These are phyloP conservation scores for Ceratobasidium sp. DNA, from an alignment of 1,284 basidiomycete species.

Conservation along the genomic window DNA sequence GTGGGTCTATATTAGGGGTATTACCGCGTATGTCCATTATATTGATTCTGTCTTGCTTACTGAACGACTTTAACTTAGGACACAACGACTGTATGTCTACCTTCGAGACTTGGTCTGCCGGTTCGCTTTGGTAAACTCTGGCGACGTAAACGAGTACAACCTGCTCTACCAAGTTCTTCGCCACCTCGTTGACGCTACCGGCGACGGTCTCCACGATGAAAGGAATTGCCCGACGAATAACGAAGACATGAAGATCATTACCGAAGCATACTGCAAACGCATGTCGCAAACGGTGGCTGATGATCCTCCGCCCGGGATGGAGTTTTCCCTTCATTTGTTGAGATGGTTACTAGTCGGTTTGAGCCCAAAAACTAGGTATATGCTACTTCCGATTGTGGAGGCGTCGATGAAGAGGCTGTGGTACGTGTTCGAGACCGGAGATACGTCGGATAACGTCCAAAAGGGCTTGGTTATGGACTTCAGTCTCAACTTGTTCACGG, in stretches of 20 bases:
- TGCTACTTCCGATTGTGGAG: conserved; percentile 3
- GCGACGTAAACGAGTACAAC: conserved; percentile 4
- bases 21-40: neutral
- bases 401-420: conserved; percentile 1
- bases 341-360: conserved; percentile 4
- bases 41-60: neutral
- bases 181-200: neutral
- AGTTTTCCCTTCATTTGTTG: neutral
- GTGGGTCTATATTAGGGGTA: conserved; percentile 10
- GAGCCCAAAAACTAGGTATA: neutral
- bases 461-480: conserved; percentile 3
- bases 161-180: neutral
- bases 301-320: neutral
- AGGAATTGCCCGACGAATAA: conserved; percentile 1
- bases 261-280: neutral
- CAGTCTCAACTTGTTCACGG: neutral
- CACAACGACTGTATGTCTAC: conserved; percentile 9
- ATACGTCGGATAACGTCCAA: neutral
- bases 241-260: neutral
- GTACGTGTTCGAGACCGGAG: neutral
- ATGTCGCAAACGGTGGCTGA: neutral
- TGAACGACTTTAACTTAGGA: neutral
- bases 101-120: conserved; percentile 13
- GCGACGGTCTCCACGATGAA: conserved; percentile 2
- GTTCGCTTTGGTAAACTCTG: neutral